phyloP scores from a whole-genome alignment of 2,329 filamentous ascomycete genomes.

The Hypoxylon sp. region DNA sequence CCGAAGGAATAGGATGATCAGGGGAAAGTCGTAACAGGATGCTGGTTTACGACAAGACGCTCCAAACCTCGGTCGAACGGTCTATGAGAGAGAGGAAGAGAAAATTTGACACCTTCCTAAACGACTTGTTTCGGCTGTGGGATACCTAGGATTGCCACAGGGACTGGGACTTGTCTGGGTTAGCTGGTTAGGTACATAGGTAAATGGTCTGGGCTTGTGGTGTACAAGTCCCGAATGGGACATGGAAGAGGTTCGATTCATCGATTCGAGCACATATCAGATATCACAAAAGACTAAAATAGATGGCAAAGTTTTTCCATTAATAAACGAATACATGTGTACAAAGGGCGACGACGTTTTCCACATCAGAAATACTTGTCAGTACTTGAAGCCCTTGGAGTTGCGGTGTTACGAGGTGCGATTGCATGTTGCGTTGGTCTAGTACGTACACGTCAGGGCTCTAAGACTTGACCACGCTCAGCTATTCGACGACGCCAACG shows the following conservation, averaged over 20 bases:
- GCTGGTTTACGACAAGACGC: conserved; percentile 4
- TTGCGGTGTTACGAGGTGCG: not conserved
- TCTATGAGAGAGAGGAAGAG: conserved; percentile 11
- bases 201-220: too few relatives aligned
- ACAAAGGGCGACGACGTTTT: not conserved
- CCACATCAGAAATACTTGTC: not conserved
- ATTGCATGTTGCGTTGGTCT: not conserved
- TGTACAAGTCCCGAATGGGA: conserved; percentile 27
- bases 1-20: conserved; percentile 34
- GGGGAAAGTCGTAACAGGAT: conserved; percentile 26
- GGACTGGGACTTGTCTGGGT: conserved; percentile 15
- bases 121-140: conserved; percentile 27
- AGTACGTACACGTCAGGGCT: not conserved
- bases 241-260: conserved; percentile 1
- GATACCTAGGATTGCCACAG: conserved; percentile 31
- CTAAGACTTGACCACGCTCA: not conserved
- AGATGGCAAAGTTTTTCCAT: conserved; percentile 11
- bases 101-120: conserved; percentile 32
- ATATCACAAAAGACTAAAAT: conserved; percentile 27
- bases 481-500: not conserved
- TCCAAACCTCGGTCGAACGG: conserved; percentile 29
- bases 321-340: not conserved
- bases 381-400: not conserved
- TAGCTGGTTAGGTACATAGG: too few relatives aligned
- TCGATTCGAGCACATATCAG: conserved; percentile 32